Evolutionary conservation across 2,329 filamentous ascomycete species (phyloP).

Genomic region (Pseudogymnoascus sp.): DNA sequence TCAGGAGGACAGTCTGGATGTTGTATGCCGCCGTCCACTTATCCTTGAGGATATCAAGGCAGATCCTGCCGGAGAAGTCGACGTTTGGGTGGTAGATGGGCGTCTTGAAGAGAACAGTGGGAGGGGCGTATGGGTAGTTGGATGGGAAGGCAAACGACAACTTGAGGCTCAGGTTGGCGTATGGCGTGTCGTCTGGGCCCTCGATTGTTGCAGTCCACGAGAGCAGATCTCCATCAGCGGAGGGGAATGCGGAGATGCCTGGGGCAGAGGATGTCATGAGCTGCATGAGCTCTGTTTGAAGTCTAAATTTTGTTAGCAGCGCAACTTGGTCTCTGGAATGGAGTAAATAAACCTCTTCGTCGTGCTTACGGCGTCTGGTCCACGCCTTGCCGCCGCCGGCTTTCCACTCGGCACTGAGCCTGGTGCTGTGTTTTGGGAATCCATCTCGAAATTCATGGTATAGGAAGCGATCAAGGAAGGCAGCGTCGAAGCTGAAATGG

Average conservation of each 20-base stretch:
- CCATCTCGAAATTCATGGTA: conserved; percentile 40
- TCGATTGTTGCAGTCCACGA: conserved; percentile 91
- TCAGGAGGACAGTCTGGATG: conserved; percentile 85
- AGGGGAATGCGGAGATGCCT: conserved; percentile 91
- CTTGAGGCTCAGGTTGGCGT: conserved; percentile 82
- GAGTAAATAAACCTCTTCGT: conserved; percentile 60
- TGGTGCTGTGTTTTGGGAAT: conserved; percentile 63
- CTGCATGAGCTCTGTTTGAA: conserved; percentile 97
- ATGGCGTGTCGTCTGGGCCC: conserved; percentile 86
- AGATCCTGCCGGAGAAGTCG: conserved; percentile 94
- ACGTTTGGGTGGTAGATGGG: conserved; percentile 99
- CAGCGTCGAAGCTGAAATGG: background rate
- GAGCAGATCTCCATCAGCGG: conserved; percentile 81
- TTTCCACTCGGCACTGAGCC: conserved; percentile 50
- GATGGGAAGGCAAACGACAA: conserved; percentile 83
- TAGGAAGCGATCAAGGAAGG: background rate
- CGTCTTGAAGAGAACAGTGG: conserved; percentile 92
- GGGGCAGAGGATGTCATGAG: conserved; percentile 94
- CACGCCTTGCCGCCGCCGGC: conserved; percentile 50
- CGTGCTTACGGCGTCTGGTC: conserved; percentile 64
- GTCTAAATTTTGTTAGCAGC: conserved; percentile 44
- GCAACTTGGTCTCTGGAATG: background rate
- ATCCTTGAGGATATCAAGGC: conserved; percentile 95
- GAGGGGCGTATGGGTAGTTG: conserved; percentile 89
- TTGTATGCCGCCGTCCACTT: conserved; percentile 99